Base-by-base conservation (phyloP, 805 yeast genomes). In the Wickerhamomyces silvicola region DNA sequence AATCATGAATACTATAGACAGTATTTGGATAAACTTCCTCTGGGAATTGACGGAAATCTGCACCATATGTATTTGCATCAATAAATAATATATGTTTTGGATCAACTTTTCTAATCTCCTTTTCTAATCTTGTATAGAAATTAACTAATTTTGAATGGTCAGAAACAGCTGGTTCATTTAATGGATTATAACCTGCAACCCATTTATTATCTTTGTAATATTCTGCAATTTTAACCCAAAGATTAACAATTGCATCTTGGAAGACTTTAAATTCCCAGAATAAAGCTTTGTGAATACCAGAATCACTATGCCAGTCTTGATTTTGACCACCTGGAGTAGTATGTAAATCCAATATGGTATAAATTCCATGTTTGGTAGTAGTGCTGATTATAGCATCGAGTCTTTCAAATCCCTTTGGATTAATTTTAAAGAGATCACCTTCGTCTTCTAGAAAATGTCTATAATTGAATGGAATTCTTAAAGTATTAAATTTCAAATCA, bases 171-270 rank as follows among this genome's bases (percentile, higher is more conserved):
- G 76, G 76, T 47, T 70, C 76, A 47, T 70, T 70, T 49, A 70
- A 52, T 14, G 73, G 68, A 27, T 70, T 70, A 50, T 68, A 70
- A n/a, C 76, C 76, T 5, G 75, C 75, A 34, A 70, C 60, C 68
- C 68, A 68, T 13, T 52, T 45, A 44, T 70, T 69, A 33, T 60
- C 66, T 39, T 56, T 60, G 46, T 70, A 70, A 47, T 67, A 60
- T 27, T 52, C 49, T 7, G 75, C 75, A 22, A 70, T 45, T 31
- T 58, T 56, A 6, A 36, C 45, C 75, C 75, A 70, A 29, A 70
- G 54, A 42, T 67, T 56, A 28, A 66, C 54, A 15, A 66, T 54
- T 9, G 60, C 57, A 39, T 69, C 74, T 49, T 68, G 75, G 50
- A 68, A 65, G 17, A 60, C 54, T 42, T 60, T 64, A 53, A 66